Evolutionary conservation across 441 rosid species (phyloP).

Genomic region (Euphorbia corollata): DNA sequence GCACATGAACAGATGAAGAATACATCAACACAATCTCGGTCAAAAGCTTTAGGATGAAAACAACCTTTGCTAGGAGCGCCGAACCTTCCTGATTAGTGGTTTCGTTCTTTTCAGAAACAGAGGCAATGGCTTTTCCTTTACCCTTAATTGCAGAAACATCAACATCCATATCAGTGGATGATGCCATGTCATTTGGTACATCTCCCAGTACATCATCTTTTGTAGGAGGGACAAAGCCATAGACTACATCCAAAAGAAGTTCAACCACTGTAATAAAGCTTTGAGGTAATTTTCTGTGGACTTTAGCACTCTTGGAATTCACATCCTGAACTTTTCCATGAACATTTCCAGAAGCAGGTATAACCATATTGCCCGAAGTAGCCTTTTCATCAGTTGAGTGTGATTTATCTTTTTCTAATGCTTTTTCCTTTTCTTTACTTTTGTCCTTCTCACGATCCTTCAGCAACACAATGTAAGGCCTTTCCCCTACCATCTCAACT

Average conservation of each 20-base stretch:
- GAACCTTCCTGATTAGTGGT: conserved; percentile 51
- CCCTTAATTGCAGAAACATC: conserved; percentile 77
- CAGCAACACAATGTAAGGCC: conserved; percentile 77
- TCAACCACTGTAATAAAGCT: conserved; percentile 80
- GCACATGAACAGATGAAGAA: conserved; percentile 69
- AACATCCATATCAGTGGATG: conserved; percentile 78
- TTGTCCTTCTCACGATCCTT: conserved; percentile 90
- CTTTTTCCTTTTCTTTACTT: conserved; percentile 67
- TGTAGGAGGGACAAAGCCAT: conserved; percentile 58
- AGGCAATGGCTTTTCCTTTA: conserved; percentile 84
- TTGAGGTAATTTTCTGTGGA: conserved; percentile 71
- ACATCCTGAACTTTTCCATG: conserved; percentile 46
- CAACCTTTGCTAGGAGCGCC: conserved; percentile 78
- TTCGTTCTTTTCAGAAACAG: conserved; percentile 51
- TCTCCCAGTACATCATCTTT: conserved; percentile 46
- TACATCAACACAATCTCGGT: conserved; percentile 87
- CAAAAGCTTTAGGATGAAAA: conserved; percentile 82
- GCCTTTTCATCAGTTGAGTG: no score
- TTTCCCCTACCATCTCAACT: conserved; percentile 94
- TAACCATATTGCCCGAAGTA: conserved; percentile 34
- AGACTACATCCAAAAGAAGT: conserved; percentile 74
- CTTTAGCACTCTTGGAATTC: conserved; percentile 62
- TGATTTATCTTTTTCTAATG: conserved; percentile 55
- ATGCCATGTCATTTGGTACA: conserved; percentile 29
- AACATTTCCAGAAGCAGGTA: conserved; percentile 34